Conservation (phyloP, 768 basidiomycete genomes). For the Austroboletus festivus region DNA sequence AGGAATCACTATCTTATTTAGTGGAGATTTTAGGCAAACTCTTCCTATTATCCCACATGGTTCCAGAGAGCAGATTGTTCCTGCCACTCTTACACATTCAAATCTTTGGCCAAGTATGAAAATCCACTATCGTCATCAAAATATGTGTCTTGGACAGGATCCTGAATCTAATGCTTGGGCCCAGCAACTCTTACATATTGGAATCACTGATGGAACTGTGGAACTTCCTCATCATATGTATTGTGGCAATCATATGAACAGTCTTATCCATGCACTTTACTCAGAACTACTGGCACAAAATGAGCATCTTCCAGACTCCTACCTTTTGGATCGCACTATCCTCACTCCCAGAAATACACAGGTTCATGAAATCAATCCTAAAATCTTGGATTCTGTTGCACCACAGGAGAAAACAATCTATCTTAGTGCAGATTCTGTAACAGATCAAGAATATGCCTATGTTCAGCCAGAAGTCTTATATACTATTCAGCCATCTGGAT, state of each 20-base stretch:
- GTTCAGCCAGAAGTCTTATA: constrained; percentile 40
- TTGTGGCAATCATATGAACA: constrained; percentile 24
- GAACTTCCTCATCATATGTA: constrained; percentile 28
- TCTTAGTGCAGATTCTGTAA: constrained; percentile 31
- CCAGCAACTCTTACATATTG: constrained; percentile 9
- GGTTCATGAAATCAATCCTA: constrained; percentile 33
- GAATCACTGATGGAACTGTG: constrained; percentile 18
- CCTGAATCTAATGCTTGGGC: constrained; percentile 32
- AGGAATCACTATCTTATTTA: constrained; percentile 45
- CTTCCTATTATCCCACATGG: constrained; percentile 43
- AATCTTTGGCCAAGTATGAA: constrained; percentile 36
- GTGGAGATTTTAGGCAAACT: constrained; percentile 48
- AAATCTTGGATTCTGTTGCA: constrained; percentile 21
- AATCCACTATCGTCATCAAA: constrained; percentile 34
- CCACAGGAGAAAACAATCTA: constrained; percentile 20
- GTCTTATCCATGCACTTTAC: constrained; percentile 31
- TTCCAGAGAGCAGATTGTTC: constrained; percentile 36
- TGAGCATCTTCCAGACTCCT: constrained; percentile 19
- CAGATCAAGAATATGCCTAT: constrained; percentile 21
- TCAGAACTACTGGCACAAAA: constrained; percentile 13
- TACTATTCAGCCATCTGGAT: constrained; percentile 34
- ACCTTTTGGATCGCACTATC: constrained; percentile 31
- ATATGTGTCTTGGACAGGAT: constrained; percentile 40
- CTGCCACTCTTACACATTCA: constrained; percentile 35
- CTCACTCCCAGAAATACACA: constrained; percentile 28